Base-by-base conservation (phyloP, 345 rosid species). In the Citrus maxima region DNA sequence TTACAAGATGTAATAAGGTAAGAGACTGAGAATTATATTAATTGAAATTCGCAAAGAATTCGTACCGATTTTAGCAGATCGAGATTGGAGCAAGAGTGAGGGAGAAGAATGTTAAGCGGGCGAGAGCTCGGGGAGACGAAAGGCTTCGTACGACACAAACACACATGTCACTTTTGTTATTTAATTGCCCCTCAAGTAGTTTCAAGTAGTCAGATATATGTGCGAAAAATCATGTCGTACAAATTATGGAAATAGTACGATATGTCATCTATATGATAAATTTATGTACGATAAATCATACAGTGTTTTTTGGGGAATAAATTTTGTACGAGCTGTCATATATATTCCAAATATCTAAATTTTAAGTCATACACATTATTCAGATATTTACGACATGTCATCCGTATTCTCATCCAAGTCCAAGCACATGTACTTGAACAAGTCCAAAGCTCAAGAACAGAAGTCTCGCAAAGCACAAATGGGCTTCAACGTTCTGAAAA, bases 401-500 rank as follows among this genome's bases (percentile, higher is more conserved):
- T 46, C 4, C 1, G 18, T 12, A 46, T 46, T 12, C 18, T 46
- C 1, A 46, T 46, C 51, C 51, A 3, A 46, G 51, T 46, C 18
- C 5, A 46, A 3, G 0, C 14, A 42, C 14, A 0, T 0, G 3
- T 3, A 46, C 22, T 18, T 18, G 22, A 54, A 54, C 58, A 7
- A 32, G 3, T 55, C 62, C 28, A 72, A 54, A 49, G 5, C 76
- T 75, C 22, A 1, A 2, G 64, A 18, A 18, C 58, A 16, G 22
- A 54, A 54, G 16, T 54, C 58, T 5, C 22, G 22, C 58, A 2
- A 6, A 10, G 16, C 80, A 10, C 27, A 59, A 73, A 90, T 86
- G 96, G 88, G 86, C 80, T 72, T 79, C 28, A 81, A 78, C 78
- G 34, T 88, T 46, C 74, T 87, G 71, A 80, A 79, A 78, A 25